phyloP scores from a whole-genome alignment of 2,329 filamentous ascomycete species.

The Colletotrichum sp. region DNA sequence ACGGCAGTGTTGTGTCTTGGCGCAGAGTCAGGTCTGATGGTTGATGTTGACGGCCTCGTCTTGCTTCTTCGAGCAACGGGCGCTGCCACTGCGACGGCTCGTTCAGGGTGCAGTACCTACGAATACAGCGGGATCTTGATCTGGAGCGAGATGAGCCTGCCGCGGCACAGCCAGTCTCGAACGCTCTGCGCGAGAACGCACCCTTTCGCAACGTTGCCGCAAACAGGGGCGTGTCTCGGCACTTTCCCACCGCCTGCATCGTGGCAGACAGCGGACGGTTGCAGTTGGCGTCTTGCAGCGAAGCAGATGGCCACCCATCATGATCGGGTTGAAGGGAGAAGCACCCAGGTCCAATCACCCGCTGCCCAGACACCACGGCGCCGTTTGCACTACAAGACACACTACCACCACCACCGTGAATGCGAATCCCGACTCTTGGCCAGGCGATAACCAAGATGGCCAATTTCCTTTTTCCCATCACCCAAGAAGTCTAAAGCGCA shows the following conservation, averaged over 20 bases:
- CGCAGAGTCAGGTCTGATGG: neutral
- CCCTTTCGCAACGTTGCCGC: neutral
- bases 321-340: neutral
- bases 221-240: neutral
- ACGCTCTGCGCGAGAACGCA: neutral
- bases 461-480: neutral
- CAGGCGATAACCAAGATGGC: neutral
- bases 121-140: neutral
- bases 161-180: neutral
- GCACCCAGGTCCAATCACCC: neutral
- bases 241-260: neutral
- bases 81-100: neutral
- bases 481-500: neutral
- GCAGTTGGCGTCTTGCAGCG: neutral
- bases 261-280: neutral
- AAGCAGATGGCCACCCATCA: neutral
- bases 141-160: neutral
- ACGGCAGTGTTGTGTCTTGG: neutral
- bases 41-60: neutral
- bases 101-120: neutral
- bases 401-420: neutral
- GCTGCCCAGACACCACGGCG: neutral
- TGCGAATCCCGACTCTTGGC: neutral
- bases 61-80: neutral
- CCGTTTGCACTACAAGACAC: neutral